These are phyloP conservation scores for Ceratobasidium sp. DNA, from an alignment of 1,284 basidiomycete genomes.

Conservation along the genomic window DNA sequence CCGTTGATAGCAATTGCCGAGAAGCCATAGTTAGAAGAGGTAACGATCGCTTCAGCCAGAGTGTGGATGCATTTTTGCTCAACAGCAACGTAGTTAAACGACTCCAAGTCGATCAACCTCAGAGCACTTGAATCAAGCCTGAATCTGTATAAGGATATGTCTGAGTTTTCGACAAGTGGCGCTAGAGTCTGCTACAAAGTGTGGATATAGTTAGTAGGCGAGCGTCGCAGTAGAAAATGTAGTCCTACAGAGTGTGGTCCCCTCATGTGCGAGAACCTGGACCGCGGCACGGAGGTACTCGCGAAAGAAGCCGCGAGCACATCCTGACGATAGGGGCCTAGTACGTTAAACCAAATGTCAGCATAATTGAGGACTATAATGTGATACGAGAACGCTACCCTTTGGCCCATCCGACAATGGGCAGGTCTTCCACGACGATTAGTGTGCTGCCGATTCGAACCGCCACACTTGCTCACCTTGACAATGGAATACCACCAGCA, in stretches of 20 bases:
- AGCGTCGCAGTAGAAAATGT: not conserved
- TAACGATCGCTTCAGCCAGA: conserved; percentile 14
- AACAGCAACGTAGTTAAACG: conserved; percentile 20
- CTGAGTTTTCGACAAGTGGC: conserved; percentile 14
- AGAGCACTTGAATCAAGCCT: conserved; percentile 34
- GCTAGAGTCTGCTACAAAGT: conserved; percentile 32
- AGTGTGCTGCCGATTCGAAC: not conserved
- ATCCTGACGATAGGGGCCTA: conserved; percentile 40
- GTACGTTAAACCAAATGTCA: not conserved
- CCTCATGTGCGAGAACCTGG: conserved; percentile 39
- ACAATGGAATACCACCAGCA: conserved; percentile 45
- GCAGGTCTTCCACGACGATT: conserved; percentile 14
- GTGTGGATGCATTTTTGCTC: conserved; percentile 28
- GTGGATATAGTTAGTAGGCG: not conserved
- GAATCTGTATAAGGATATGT: conserved; percentile 38
- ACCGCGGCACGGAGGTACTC: not conserved
- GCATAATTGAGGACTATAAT: not conserved
- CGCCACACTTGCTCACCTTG: conserved; percentile 1
- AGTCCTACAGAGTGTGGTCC: conserved; percentile 25
- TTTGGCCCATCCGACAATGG: conserved; percentile 33
- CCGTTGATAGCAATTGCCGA: not conserved
- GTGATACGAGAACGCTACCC: conserved; percentile 1
- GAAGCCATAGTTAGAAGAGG: conserved; percentile 24
- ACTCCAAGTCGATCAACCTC: conserved; percentile 17
- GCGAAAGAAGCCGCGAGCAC: conserved; percentile 24